Evolutionary conservation across 176 grass and related monocot species (phyloP).

Genomic region (Carex myosuroides): DNA sequence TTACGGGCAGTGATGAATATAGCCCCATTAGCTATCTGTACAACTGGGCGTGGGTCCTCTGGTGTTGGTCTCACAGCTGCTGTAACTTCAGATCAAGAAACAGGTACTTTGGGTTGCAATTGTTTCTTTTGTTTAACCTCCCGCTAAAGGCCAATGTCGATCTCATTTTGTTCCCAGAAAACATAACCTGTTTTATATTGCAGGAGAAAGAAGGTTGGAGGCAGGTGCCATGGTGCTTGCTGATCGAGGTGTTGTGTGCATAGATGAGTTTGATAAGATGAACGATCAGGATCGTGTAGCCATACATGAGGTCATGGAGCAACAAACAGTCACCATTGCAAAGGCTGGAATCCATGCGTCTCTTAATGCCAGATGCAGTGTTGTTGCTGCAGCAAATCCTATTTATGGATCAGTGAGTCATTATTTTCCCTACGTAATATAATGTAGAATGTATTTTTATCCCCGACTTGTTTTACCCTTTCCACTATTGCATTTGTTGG

Average conservation of each 20-base stretch:
- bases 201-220: constrained; percentile 97
- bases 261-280: constrained; percentile 99
- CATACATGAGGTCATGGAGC: constrained; percentile 99
- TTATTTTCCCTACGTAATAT: not conserved
- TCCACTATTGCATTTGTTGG: not conserved
- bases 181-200: not conserved
- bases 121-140: constrained; percentile 3
- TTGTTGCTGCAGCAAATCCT: constrained; percentile 97
- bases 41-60: constrained; percentile 92
- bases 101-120: constrained; percentile 35
- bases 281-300: constrained; percentile 95
- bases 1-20: constrained; percentile 96
- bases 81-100: constrained; percentile 94
- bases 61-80: constrained; percentile 97
- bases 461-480: not conserved
- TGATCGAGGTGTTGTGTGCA: constrained; percentile 88
- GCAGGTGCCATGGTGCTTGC: constrained; percentile 99
- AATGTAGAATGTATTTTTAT: not conserved
- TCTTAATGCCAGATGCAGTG: constrained; percentile 94
- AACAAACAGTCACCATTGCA: constrained; percentile 96
- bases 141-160: not conserved
- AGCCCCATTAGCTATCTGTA: constrained; percentile 86
- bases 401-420: constrained; percentile 90
- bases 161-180: not conserved
- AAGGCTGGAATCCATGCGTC: constrained; percentile 99